Conservation (phyloP, 2,329 filamentous ascomycete species). For the Penicillium sp. region DNA sequence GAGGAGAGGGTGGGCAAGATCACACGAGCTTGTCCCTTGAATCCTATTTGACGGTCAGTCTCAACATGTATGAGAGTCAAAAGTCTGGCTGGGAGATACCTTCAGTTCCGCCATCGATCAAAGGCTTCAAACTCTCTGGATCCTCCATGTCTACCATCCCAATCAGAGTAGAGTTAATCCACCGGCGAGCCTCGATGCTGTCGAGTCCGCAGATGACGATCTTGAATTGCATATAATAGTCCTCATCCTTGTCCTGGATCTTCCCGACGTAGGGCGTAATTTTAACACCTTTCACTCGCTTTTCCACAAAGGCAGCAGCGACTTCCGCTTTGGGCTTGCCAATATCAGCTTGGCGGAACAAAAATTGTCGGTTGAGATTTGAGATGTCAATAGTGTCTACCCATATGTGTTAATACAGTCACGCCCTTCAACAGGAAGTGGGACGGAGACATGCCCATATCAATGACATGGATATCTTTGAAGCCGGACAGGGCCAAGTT, state of each 20-base stretch:
- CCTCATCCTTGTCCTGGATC: conserved; percentile 95
- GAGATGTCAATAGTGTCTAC: conserved; percentile 96
- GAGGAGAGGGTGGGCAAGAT: conserved; percentile 89
- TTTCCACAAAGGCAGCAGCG: conserved; percentile 86
- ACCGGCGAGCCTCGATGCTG: conserved; percentile 94
- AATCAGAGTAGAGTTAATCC: conserved; percentile 95
- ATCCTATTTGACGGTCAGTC: conserved; percentile 53
- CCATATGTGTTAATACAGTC: conserved; percentile 17
- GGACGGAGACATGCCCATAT: conserved; percentile 70
- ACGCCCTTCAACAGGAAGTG: neutral
- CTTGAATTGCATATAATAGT: conserved; percentile 96
- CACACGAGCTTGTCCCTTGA: conserved; percentile 94
- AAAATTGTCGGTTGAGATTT: conserved; percentile 94
- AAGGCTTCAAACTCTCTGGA: conserved; percentile 81
- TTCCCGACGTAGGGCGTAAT: conserved; percentile 93
- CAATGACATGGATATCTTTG: conserved; percentile 96
- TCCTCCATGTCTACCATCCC: conserved; percentile 83
- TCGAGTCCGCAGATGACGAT: conserved; percentile 91
- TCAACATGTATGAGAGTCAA: neutral
- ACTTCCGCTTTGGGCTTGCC: conserved; percentile 92
- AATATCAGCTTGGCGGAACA: conserved; percentile 88
- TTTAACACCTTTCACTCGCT: conserved; percentile 80
- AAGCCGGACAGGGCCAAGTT: conserved; percentile 93
- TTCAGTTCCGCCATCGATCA: conserved; percentile 96
- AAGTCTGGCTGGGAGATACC: conserved; percentile 43